Percentiles rank a stretch among this genome's conserved stretches.
phyloP scores from a whole-genome alignment of 768 basidiomycete genomes.

The Mycena olivaceomarginata region DNA sequence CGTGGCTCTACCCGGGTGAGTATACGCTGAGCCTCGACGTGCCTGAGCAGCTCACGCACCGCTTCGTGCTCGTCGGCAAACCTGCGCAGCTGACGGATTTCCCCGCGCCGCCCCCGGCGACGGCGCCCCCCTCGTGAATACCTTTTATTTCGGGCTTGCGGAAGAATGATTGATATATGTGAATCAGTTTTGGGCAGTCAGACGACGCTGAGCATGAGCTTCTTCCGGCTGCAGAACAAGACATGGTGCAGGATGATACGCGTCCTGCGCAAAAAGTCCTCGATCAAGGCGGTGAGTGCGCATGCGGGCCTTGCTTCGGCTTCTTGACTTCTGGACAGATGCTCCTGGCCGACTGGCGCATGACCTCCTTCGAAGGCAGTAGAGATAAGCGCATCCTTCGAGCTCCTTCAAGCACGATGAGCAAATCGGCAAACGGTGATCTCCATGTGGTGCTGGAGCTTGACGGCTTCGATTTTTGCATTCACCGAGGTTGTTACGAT shows the following conservation, averaged over 20 bases:
- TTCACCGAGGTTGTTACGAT: neutral
- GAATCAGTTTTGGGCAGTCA: slow-evolving; percentile 35
- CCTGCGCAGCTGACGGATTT: slow-evolving; percentile 38
- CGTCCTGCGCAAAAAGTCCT: slow-evolving; percentile 35
- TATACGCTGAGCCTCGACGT: slow-evolving; percentile 44
- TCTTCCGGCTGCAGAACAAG: slow-evolving; percentile 7
- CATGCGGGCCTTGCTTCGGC: slow-evolving; percentile 1
- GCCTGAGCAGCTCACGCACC: slow-evolving; percentile 41
- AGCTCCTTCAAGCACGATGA: too few relatives aligned
- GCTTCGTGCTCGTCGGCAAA: slow-evolving; percentile 35
- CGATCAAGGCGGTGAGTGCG: slow-evolving; percentile 31
- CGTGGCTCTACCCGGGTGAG: slow-evolving; percentile 40
- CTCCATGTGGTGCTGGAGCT: slow-evolving; percentile 23
- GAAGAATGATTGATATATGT: slow-evolving; percentile 39
- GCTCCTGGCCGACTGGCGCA: slow-evolving; percentile 6
- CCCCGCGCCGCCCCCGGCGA: slow-evolving; percentile 39
- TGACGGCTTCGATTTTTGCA: neutral
- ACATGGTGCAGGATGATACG: slow-evolving; percentile 6
- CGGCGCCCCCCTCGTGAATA: slow-evolving; percentile 40
- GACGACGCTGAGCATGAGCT: slow-evolving; percentile 36
- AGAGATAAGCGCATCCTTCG: slow-evolving; percentile 11
- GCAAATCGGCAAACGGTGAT: neutral
- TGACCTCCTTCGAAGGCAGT: slow-evolving; percentile 5
- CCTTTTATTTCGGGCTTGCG: slow-evolving; percentile 20
- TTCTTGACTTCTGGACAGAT: slow-evolving; percentile 36